phyloP scores from a whole-genome alignment of 2,329 filamentous ascomycete genomes.

The Penicillium expansum region DNA sequence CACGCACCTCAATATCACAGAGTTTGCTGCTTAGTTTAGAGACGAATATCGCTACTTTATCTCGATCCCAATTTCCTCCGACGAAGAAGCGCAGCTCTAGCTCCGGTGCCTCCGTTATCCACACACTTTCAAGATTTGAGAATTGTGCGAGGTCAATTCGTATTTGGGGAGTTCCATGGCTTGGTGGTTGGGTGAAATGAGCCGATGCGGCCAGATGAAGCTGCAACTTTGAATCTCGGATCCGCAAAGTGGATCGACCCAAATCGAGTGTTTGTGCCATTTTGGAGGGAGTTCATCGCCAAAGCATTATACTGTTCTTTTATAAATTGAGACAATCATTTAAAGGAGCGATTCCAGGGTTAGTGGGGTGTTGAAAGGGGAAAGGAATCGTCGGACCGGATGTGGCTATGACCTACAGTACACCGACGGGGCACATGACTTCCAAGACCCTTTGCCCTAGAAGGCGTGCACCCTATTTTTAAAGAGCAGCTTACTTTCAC shows the following conservation, averaged over 20 bases:
- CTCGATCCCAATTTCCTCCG: constrained; percentile 2
- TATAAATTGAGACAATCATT: too few relatives aligned
- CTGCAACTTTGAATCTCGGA: constrained; percentile 4
- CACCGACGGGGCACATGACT: neutral
- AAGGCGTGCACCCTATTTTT: neutral
- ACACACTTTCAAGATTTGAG: constrained; percentile 18
- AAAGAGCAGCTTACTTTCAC: neutral
- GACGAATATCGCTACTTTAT: constrained; percentile 8
- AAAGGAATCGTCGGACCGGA: neutral
- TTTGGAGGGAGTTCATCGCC: constrained; percentile 1
- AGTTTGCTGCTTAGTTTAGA: constrained; percentile 24
- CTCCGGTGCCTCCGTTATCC: constrained; percentile 31
- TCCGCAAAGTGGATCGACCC: constrained; percentile 1
- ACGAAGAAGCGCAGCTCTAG: constrained; percentile 30
- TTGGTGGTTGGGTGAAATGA: neutral
- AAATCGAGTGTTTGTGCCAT: constrained; percentile 21
- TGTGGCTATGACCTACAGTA: neutral
- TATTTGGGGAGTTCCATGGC: neutral
- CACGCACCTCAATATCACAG: constrained; percentile 25
- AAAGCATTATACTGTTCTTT: neutral
- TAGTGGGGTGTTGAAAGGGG: neutral
- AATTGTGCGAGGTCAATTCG: neutral
- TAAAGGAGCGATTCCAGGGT: neutral
- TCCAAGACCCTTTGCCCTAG: neutral
- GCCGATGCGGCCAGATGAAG: neutral